Base-by-base conservation (phyloP, 1,139 yeast species). In the Komagataea norvegica region DNA sequence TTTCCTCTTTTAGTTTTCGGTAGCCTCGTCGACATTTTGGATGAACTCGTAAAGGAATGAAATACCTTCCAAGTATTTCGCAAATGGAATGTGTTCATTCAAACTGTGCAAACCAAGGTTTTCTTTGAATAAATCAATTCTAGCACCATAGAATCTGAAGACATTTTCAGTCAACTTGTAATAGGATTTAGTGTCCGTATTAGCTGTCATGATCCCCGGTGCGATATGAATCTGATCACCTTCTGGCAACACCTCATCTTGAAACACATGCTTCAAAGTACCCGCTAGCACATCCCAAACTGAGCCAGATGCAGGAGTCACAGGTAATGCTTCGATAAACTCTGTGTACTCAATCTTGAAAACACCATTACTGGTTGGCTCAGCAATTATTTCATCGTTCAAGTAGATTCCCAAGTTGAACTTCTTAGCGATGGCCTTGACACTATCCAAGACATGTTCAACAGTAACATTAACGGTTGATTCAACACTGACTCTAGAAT, bases 131-230 rank as follows among this genome's bases (percentile, higher is more conserved):
- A n/a, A 6, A 14, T 39, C 40, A 21, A 40, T 32, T 20, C 29
- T 26, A 20, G 42, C 45, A 30, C 40, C 46, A 44, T 47, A 33
- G 81, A 71, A 80, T 51, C 96, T 72, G 67, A 70, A 85, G 43
- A 87, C 83, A 55, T 83, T 75, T 38, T 68, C 65, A 13, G 87
- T 74, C 54, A 87, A 67, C 33, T 67, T 60, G 89, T 93, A 84
- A 62, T 82, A 86, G 55, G 77, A 72, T 55, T 74, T 73, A 8
- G 95, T 86, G 57, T 87, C 96, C 3, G 95, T 86, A 59, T 86
- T 87, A 24, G 84, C 95, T 4, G 85, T 70, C 75, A 82, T 73
- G 35, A 84, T 56, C 11, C 74, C 65, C 7, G 95, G 91, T 2
- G 87, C 64, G 18, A 76, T 53, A 36, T 51, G 54, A 16, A 40